Percentiles rank a stretch among this genome's conserved stretches.
These are phyloP conservation scores for Psilocybe azurescens DNA, from an alignment of 768 basidiomycete species.

Conservation along the genomic window DNA sequence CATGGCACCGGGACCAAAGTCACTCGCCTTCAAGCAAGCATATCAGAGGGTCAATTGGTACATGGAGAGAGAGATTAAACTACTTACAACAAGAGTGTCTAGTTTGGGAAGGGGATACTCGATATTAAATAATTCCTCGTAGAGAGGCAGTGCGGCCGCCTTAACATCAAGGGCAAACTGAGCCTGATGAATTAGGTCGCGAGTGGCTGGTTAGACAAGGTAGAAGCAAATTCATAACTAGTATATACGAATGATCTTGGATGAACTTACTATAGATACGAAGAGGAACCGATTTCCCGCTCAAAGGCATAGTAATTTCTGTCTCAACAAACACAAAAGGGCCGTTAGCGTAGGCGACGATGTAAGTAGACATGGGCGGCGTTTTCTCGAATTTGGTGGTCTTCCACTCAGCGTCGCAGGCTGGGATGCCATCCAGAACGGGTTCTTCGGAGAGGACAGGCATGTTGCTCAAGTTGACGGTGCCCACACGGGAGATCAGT, in stretches of 20 bases:
- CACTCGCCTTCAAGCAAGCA: constrained; percentile 55
- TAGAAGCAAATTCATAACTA: not conserved
- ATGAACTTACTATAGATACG: constrained; percentile 72
- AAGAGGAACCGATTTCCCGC: constrained; percentile 80
- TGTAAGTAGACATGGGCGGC: constrained; percentile 88
- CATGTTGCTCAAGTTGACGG: constrained; percentile 90
- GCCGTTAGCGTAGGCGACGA: constrained; percentile 88
- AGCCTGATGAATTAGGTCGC: constrained; percentile 82
- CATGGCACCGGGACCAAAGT: constrained; percentile 93
- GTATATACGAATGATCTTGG: not conserved
- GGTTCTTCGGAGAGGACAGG: constrained; percentile 67
- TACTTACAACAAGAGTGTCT: constrained; percentile 82
- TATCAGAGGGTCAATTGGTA: not conserved
- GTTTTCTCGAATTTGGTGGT: constrained; percentile 82
- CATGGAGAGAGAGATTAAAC: not conserved
- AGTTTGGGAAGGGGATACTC: constrained; percentile 94
- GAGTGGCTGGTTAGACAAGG: constrained; percentile 57
- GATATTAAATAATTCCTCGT: constrained; percentile 91
- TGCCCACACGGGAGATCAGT: constrained; percentile 76
- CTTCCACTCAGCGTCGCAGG: constrained; percentile 66
- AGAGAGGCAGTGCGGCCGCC: constrained; percentile 78
- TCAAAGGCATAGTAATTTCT: constrained; percentile 78
- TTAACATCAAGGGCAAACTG: constrained; percentile 91
- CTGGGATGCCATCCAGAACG: constrained; percentile 39
- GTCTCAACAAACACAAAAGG: constrained; percentile 75